Percentiles rank a stretch among this genome's conserved stretches.
phyloP scores from a whole-genome alignment of 2,329 filamentous ascomycete species.

The Phoma sp. region DNA sequence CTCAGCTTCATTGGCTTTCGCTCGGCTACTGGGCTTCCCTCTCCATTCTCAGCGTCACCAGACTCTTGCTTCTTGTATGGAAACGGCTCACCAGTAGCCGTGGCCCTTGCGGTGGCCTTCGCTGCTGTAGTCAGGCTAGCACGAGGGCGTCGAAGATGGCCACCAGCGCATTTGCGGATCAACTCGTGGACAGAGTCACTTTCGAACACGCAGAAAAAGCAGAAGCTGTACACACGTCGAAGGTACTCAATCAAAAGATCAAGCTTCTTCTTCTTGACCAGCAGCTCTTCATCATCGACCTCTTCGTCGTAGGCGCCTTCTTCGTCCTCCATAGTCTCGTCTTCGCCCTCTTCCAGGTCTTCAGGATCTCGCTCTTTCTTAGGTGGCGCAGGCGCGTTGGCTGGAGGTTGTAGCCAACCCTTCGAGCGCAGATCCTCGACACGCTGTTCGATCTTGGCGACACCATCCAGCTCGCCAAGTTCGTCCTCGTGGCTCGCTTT shows the following conservation, averaged over 20 bases:
- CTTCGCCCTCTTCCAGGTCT: constrained; percentile 79
- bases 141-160: constrained; percentile 91
- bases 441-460: constrained; percentile 81
- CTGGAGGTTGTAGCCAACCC: constrained; percentile 76
- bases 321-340: constrained; percentile 65
- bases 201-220: constrained; percentile 99
- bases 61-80: constrained; percentile 80
- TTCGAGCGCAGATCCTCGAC: constrained; percentile 81
- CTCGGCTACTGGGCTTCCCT: constrained; percentile 73
- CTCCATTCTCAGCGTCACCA: constrained; percentile 69
- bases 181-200: constrained; percentile 97
- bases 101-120: constrained; percentile 85
- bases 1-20: constrained; percentile 71
- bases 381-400: constrained; percentile 57
- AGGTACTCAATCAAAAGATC: constrained; percentile 96
- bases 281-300: constrained; percentile 84
- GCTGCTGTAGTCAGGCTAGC: constrained; percentile 83
- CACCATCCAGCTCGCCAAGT: constrained; percentile 63
- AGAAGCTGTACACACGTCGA: constrained; percentile 96
- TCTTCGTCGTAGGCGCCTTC: constrained; percentile 76
- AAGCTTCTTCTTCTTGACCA: constrained; percentile 95
- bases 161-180: constrained; percentile 92
- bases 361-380: constrained; percentile 70
- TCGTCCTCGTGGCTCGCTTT: constrained; percentile 68
- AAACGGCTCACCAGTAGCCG: constrained; percentile 81